Conservation (phyloP, 768 basidiomycete genomes). For the Pisolithus orientalis region DNA sequence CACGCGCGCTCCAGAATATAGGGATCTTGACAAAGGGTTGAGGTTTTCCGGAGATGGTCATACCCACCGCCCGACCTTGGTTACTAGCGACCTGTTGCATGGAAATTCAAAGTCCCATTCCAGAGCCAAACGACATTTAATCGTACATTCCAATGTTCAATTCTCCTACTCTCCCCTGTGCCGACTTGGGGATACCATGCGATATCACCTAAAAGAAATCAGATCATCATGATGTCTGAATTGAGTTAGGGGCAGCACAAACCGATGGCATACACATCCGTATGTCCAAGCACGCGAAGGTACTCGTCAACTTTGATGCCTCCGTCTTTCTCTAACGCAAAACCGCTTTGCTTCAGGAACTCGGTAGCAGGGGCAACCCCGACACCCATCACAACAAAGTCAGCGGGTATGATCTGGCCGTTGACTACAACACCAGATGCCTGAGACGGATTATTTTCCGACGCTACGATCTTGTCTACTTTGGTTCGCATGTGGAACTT, state of each 20-base stretch:
- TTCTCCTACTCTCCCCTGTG: constrained; percentile 47
- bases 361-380: constrained; percentile 81
- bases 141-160: constrained; percentile 87
- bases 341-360: constrained; percentile 66
- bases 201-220: constrained; percentile 54
- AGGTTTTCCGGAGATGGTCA: constrained; percentile 58
- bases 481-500: constrained; percentile 76
- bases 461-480: constrained; percentile 61
- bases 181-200: constrained; percentile 65
- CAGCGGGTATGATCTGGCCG: constrained; percentile 58
- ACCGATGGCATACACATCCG: constrained; percentile 68
- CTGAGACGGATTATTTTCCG: constrained; percentile 43
- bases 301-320: constrained; percentile 74
- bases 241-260: background rate
- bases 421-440: constrained; percentile 64
- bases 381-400: constrained; percentile 80
- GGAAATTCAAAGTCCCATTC: background rate
- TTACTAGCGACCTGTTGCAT: constrained; percentile 67
- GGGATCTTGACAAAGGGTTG: constrained; percentile 74
- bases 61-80: constrained; percentile 78
- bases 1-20: constrained; percentile 88
- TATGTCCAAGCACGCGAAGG: constrained; percentile 48
- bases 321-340: constrained; percentile 67
- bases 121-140: background rate
- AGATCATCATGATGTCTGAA: background rate